Conservation (phyloP, 1,139 yeast species). For the Arxiozyma bovina region DNA sequence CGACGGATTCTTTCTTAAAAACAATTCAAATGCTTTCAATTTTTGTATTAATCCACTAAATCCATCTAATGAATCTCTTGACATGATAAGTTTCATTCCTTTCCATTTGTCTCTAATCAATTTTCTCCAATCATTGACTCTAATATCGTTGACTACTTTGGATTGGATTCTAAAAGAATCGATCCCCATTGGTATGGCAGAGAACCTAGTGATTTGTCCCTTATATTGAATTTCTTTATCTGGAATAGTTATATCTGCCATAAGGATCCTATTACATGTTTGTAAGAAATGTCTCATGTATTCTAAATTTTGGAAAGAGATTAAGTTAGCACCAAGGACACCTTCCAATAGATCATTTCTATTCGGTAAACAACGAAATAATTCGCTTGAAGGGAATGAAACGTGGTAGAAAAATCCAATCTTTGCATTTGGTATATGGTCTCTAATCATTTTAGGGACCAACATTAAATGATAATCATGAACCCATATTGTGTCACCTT, state of each 20-base stretch:
- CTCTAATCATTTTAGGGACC: constrained; percentile 77
- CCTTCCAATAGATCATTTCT: constrained; percentile 71
- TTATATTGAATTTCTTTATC: constrained; percentile 62
- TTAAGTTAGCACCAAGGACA: constrained; percentile 77
- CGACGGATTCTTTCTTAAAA: constrained; percentile 61
- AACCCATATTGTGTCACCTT: constrained; percentile 75
- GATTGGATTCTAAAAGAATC: constrained; percentile 54
- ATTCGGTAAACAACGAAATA: constrained; percentile 87
- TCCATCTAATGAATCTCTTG: constrained; percentile 80
- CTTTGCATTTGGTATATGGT: constrained; percentile 67
- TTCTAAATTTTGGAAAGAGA: constrained; percentile 86
- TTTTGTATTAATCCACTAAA: constrained; percentile 89
- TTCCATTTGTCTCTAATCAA: constrained; percentile 72
- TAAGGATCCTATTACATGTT: constrained; percentile 74
- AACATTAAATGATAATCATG: constrained; percentile 88
- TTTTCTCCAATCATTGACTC: constrained; percentile 59
- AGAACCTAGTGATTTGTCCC: constrained; percentile 57
- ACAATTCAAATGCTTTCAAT: constrained; percentile 74
- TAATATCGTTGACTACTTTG: constrained; percentile 40
- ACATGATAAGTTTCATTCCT: constrained; percentile 58
- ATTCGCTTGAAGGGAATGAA: constrained; percentile 92
- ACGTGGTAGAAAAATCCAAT: constrained; percentile 90
- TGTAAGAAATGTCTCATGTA: constrained; percentile 89
- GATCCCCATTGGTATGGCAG: constrained; percentile 77
- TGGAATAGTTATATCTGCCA: constrained; percentile 61